Conservation (phyloP, 2,329 filamentous ascomycete genomes). For the Cordyceps pruinosa region DNA sequence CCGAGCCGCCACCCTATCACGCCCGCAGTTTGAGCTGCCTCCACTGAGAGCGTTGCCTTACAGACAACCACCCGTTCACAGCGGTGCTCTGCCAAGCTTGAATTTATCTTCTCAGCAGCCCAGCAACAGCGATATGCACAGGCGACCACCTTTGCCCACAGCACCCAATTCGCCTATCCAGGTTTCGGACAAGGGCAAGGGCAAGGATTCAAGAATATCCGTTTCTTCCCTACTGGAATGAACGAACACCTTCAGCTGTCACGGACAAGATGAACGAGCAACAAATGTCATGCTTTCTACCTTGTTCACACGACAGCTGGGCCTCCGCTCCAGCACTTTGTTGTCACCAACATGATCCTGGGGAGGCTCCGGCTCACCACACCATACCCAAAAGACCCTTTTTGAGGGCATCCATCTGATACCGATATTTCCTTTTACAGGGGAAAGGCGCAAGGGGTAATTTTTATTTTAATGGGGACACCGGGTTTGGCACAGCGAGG, state of each 20-base stretch:
- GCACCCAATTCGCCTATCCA: slow-evolving; percentile 23
- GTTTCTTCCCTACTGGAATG: slow-evolving; percentile 18
- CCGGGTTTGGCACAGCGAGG: too few relatives aligned
- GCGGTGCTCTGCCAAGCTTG: slow-evolving; percentile 23
- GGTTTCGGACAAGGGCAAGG: background rate
- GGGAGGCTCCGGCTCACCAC: background rate
- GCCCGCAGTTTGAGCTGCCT: slow-evolving; percentile 38
- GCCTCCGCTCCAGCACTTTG: too few relatives aligned
- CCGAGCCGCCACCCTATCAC: slow-evolving; percentile 28
- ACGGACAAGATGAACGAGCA: background rate
- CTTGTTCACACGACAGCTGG: too few relatives aligned
- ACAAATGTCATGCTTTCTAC: background rate
- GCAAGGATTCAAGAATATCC: slow-evolving; percentile 21
- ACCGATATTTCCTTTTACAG: background rate
- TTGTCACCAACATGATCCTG: too few relatives aligned
- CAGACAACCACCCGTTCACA: background rate
- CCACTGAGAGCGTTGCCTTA: slow-evolving; percentile 20
- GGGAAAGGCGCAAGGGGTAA: background rate
- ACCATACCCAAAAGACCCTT: background rate
- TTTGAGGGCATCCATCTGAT: background rate
- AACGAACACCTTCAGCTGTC: background rate
- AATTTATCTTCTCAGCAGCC: slow-evolving; percentile 14
- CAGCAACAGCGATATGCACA: slow-evolving; percentile 8
- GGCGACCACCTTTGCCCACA: slow-evolving; percentile 19
- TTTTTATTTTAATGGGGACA: too few relatives aligned